Percentiles rank a stretch among this genome's conserved stretches.
phyloP scores from a whole-genome alignment of 371 early-diverging fungal species.

The Smittium culicis region DNA sequence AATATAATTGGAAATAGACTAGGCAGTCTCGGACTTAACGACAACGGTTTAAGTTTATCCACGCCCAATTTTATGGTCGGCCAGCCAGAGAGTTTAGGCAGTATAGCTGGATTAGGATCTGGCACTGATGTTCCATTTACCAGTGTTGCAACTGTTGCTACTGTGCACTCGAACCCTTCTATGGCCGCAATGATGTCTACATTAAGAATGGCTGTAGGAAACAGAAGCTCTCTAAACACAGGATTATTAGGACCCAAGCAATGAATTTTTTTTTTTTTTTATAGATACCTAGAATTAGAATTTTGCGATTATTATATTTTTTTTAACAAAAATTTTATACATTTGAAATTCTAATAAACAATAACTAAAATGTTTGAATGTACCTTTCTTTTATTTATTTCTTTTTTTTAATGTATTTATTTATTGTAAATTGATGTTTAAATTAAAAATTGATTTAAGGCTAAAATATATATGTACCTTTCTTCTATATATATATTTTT shows the following conservation, averaged over 20 bases:
- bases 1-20: neutral
- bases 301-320: no score
- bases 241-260: neutral
- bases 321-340: no score
- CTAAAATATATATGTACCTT: no score
- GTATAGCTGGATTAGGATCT: no score
- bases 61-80: neutral
- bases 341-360: no score
- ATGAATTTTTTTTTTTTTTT: neutral
- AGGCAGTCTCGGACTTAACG: neutral
- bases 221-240: neutral
- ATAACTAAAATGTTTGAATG: no score
- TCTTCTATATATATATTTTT: no score
- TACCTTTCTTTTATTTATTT: no score
- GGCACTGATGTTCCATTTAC: constrained; percentile 2
- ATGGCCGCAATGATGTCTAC: constrained; percentile 12
- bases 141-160: constrained; percentile 6
- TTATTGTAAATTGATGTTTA: no score
- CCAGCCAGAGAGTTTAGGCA: neutral
- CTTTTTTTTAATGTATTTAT: no score
- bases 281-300: no score
- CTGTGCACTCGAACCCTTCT: constrained; percentile 10
- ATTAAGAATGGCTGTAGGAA: constrained; percentile 8
- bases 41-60: neutral
- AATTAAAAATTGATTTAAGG: no score